Evolutionary conservation across 2,329 filamentous ascomycete genomes (phyloP).

Genomic region (Dothiorella sarmentorum): DNA sequence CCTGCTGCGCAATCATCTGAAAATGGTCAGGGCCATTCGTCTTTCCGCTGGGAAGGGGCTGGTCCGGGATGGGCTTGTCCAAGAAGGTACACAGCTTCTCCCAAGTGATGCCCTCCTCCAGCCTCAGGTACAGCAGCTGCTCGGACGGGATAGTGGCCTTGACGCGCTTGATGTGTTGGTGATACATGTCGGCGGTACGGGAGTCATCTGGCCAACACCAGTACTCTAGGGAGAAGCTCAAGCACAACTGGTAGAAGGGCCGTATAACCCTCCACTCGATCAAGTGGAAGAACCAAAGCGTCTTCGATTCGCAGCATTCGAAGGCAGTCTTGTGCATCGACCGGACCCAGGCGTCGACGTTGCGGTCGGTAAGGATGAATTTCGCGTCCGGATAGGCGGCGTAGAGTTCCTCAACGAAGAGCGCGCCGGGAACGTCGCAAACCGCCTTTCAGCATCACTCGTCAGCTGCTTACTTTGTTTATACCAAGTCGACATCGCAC

Average conservation of each 20-base stretch:
- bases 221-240: not conserved
- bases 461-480: not conserved
- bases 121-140: constrained; percentile 27
- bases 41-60: constrained; percentile 8
- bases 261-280: not conserved
- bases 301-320: not conserved
- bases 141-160: constrained; percentile 24
- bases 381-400: constrained; percentile 24
- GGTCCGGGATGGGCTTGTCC: constrained; percentile 23
- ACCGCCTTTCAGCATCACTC: constrained; percentile 13
- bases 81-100: constrained; percentile 31
- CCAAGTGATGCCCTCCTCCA: constrained; percentile 27
- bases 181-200: not conserved
- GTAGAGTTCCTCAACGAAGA: constrained; percentile 23
- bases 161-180: constrained; percentile 21
- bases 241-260: not conserved
- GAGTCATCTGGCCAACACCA: not conserved
- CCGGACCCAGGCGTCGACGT: constrained; percentile 10
- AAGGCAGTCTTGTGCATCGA: constrained; percentile 18
- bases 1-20: not conserved
- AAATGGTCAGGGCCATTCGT: not conserved
- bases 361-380: constrained; percentile 22
- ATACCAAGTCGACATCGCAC: not conserved
- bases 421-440: constrained; percentile 19
- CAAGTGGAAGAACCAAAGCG: not conserved